Percentiles rank a stretch among this genome's conserved stretches.
Evolutionary conservation across 495 filamentous ascomycete genomes (phyloP).

Genomic region (Hypoxylon subgilvum): DNA sequence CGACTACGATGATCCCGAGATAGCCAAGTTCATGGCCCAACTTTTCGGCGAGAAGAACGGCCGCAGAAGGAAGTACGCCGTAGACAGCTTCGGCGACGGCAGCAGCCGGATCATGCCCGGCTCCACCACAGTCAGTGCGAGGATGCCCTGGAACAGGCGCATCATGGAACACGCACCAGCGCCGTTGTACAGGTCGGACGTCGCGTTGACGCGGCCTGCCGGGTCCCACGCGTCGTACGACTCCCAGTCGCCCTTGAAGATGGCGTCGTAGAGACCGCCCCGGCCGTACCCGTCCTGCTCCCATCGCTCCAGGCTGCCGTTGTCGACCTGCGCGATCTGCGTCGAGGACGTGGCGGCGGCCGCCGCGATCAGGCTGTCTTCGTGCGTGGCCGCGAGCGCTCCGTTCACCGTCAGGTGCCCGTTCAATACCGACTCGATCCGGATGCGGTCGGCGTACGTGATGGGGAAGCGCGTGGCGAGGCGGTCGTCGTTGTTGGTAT

Average conservation of each 20-base stretch:
- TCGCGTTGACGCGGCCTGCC: slow-evolving; percentile 71
- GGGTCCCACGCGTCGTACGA: slow-evolving; percentile 85
- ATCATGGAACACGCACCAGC: slow-evolving; percentile 86
- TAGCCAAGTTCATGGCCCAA: too few relatives aligned
- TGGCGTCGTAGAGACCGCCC: slow-evolving; percentile 72
- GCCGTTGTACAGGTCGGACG: slow-evolving; percentile 84
- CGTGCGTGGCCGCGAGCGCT: slow-evolving; percentile 31
- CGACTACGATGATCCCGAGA: too few relatives aligned
- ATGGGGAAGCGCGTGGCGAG: slow-evolving; percentile 67
- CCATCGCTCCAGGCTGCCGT: slow-evolving; percentile 88
- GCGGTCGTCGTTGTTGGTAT: slow-evolving; percentile 69
- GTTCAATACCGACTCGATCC: slow-evolving; percentile 65
- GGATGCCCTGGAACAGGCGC: slow-evolving; percentile 87
- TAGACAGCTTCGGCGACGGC: slow-evolving; percentile 78
- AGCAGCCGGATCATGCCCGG: slow-evolving; percentile 86
- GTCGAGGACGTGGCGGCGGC: slow-evolving; percentile 51
- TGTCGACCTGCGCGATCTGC: slow-evolving; percentile 77
- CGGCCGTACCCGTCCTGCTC: slow-evolving; percentile 81
- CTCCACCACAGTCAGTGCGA: slow-evolving; percentile 78
- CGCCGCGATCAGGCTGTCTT: slow-evolving; percentile 53
- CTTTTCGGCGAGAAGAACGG: slow-evolving; percentile 81
- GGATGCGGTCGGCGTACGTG: slow-evolving; percentile 82
- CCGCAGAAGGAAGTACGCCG: slow-evolving; percentile 84
- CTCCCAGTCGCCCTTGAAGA: slow-evolving; percentile 84
- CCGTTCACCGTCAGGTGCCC: slow-evolving; percentile 46